Evolutionary conservation across 192 early-diverging fungal genomes (phyloP), one percentile per base, ranked within the genome.

Genomic region (Linnemannia zychae): DNA sequence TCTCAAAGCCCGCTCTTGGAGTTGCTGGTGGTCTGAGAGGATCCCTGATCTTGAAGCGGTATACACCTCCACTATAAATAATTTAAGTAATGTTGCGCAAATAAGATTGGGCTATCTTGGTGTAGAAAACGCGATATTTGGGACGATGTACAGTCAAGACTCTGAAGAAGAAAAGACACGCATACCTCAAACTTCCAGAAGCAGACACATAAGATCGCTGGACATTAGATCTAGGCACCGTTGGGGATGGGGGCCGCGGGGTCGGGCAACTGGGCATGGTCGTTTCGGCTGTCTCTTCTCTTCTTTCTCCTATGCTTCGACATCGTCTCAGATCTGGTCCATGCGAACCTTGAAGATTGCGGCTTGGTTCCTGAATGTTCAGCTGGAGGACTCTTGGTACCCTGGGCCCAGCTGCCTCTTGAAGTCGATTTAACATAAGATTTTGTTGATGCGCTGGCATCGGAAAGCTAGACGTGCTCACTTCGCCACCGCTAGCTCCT

Each of bases 21-120:
- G 28, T 33, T 69, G 36, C 18, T 22, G 75, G 75, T 16, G 75
- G 75, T 6, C 75, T 67, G 20, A 44, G 20, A 6, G 75, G 67
- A 7, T 44, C 67, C 12, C 67, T 75, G 28, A 33, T 57, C 67
- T 53, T 77, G 67, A 77, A 77, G 37, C 67, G 69, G 67, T 38
- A 77, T 2, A 69, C 75, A 7, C 67, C 38, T 12, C 75, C 67
- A 7, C 75, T 52, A 70, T 24, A 1, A 31, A 4, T 1, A 11
- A 28, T n/a, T 9, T 7, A n/a, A 57, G 24, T n/a, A 6, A 44
- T 44, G 40, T 44, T 6, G 40, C n/a, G n/a, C n/a, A 18, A 4
- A 48, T 48, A 48, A 22, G 22, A 52, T 7, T n/a, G 4, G 40
- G 40, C 40, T 57, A 7, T 57, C 2, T 24, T 5, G 24, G 57